Evolutionary conservation across 495 filamentous ascomycete genomes (phyloP).

Genomic region (Talaromyces ruber): DNA sequence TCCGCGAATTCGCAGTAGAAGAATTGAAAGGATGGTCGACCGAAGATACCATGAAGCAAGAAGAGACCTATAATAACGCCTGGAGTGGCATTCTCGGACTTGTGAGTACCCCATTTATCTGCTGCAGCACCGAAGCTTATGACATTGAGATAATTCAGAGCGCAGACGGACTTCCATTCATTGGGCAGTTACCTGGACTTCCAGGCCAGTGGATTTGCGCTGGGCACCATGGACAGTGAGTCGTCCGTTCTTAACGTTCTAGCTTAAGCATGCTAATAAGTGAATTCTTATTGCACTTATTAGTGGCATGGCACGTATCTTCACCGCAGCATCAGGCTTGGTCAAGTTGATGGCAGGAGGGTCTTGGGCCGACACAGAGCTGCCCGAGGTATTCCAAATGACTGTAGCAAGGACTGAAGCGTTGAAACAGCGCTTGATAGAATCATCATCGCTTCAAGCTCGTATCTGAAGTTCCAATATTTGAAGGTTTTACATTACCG

Average conservation of each 20-base stretch:
- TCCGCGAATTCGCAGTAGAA: neutral
- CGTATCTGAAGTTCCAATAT: neutral
- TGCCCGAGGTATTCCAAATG: neutral
- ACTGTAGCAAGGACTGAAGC: neutral
- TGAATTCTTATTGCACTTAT: neutral
- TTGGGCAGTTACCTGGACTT: neutral
- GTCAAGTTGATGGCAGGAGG: neutral
- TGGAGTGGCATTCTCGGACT: neutral
- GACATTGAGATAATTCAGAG: neutral
- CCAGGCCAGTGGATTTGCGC: neutral
- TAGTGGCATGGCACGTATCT: neutral
- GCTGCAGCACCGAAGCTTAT: neutral
- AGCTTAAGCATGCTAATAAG: neutral
- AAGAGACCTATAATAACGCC: neutral
- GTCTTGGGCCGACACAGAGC: neutral
- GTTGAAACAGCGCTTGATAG: neutral
- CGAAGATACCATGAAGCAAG: neutral
- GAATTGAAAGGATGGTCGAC: neutral
- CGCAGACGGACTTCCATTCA: neutral
- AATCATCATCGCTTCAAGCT: neutral
- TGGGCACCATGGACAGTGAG: neutral
- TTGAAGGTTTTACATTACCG: no score
- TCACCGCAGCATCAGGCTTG: neutral
- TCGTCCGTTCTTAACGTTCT: neutral
- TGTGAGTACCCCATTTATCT: neutral